Evolutionary conservation across 176 grass and related monocot genomes (phyloP).

Genomic region (Bothriochloa decipiens): DNA sequence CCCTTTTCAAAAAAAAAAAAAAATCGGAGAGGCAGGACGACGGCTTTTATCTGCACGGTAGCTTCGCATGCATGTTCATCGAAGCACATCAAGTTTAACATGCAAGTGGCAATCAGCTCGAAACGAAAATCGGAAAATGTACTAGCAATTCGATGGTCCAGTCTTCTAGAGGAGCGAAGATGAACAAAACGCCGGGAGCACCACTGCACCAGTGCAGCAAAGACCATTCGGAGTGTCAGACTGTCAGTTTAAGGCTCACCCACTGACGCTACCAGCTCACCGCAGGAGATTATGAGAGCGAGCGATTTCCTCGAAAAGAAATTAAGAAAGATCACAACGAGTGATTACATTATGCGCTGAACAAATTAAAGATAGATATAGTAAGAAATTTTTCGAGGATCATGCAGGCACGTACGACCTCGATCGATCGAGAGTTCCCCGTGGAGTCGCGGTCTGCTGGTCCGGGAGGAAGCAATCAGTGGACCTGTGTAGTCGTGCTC

Average conservation of each 20-base stretch:
- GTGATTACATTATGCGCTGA: not conserved
- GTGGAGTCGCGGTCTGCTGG: not conserved
- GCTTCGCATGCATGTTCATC: not conserved
- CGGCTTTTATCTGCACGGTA: not conserved
- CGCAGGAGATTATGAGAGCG: not conserved
- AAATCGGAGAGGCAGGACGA: too few relatives aligned
- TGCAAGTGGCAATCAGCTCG: not conserved
- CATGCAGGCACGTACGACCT: constrained; percentile 17
- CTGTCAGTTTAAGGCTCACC: too few relatives aligned
- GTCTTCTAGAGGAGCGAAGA: not conserved
- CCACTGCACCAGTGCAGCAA: too few relatives aligned
- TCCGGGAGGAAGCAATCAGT: not conserved
- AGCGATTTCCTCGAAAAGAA: not conserved
- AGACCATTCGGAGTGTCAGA: too few relatives aligned
- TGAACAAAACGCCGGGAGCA: not conserved
- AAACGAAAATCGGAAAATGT: not conserved
- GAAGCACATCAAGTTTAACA: not conserved
- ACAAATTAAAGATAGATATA: not conserved
- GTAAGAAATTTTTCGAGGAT: not conserved
- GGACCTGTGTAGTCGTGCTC: constrained; percentile 16
- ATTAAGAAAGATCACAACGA: not conserved
- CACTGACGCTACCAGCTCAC: too few relatives aligned
- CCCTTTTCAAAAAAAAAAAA: too few relatives aligned
- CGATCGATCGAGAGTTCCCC: not conserved
- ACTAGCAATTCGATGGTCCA: not conserved